Evolutionary conservation across 768 basidiomycete species (phyloP).

Genomic region (Fomitopsis pulvina): DNA sequence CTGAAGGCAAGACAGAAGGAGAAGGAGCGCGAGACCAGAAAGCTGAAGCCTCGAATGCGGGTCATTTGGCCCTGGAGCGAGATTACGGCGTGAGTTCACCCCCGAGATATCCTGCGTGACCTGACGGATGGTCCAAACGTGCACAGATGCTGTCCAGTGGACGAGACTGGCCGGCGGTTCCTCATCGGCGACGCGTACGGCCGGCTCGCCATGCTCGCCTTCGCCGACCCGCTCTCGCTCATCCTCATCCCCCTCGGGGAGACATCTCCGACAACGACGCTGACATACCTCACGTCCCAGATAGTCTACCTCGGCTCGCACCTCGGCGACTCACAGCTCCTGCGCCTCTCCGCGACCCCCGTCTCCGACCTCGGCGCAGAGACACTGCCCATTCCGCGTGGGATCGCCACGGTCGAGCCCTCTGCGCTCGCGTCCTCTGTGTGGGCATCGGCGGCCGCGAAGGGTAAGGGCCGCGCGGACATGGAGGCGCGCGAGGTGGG

Average conservation of each 20-base stretch:
- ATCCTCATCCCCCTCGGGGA: conserved; percentile 65
- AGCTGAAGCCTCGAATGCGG: conserved; percentile 45
- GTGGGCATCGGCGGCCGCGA: conserved; percentile 12
- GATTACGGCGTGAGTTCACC: conserved; percentile 66
- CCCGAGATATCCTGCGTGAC: conserved; percentile 5
- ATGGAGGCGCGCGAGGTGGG: conserved; percentile 23
- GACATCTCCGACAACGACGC: conserved; percentile 64
- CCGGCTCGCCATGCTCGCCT: conserved; percentile 55
- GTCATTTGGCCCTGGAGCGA: conserved; percentile 77
- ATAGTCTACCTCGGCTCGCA: conserved; percentile 77
- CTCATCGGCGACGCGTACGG: conserved; percentile 71
- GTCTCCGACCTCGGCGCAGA: conserved; percentile 32
- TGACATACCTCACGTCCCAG: conserved; percentile 69
- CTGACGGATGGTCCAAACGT: not conserved
- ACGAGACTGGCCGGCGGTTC: conserved; percentile 38
- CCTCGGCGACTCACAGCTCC: conserved; percentile 71
- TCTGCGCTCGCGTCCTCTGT: conserved; percentile 24
- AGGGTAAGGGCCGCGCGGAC: conserved; percentile 31
- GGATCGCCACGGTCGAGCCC: conserved; percentile 36
- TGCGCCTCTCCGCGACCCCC: conserved; percentile 48
- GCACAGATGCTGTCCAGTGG: conserved; percentile 49
- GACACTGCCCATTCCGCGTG: conserved; percentile 46
- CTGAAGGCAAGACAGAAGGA: conserved; percentile 51
- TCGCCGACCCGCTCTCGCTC: conserved; percentile 41
- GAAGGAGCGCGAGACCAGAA: conserved; percentile 44